Percentiles rank a stretch among this genome's conserved stretches.
Conservation (phyloP, 495 filamentous ascomycete species). For the Astrocystis sublimbata region DNA sequence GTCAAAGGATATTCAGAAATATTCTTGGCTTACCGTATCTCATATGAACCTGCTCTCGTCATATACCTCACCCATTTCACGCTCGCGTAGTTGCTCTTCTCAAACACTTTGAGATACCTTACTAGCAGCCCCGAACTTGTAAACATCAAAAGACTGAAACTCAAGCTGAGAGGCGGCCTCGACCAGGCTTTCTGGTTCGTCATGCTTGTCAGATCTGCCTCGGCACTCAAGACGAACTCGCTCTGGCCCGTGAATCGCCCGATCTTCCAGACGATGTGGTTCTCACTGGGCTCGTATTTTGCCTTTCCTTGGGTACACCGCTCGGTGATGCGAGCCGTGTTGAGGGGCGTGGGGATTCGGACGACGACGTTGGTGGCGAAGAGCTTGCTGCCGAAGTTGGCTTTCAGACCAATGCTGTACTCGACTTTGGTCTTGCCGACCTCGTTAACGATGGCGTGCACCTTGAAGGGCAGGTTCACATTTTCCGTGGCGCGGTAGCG, state of each 20-base stretch:
- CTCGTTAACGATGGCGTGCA: constrained; percentile 98
- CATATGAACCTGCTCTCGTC: constrained; percentile 87
- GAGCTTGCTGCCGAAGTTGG: constrained; percentile 93
- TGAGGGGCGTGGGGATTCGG: constrained; percentile 91
- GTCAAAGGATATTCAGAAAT: background rate
- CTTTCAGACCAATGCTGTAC: constrained; percentile 95
- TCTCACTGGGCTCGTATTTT: constrained; percentile 97
- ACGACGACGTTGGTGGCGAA: constrained; percentile 98
- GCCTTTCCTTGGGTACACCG: constrained; percentile 93
- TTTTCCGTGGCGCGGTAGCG: constrained; percentile 99
- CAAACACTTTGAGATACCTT: constrained; percentile 97
- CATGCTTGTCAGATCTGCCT: constrained; percentile 92
- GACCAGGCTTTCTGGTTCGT: constrained; percentile 99
- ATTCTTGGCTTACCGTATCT: constrained; percentile 59
- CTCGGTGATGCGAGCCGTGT: constrained; percentile 93
- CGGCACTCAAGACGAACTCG: constrained; percentile 92
- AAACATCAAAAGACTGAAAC: constrained; percentile 95
- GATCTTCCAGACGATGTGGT: constrained; percentile 99
- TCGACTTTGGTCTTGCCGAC: constrained; percentile 97
- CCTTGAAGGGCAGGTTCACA: constrained; percentile 98
- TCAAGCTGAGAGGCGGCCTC: constrained; percentile 86
- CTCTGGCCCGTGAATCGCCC: constrained; percentile 92
- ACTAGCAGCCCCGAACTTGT: constrained; percentile 91
- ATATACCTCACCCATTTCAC: constrained; percentile 99
- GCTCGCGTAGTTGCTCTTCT: constrained; percentile 97